Percentiles rank a stretch among this genome's conserved stretches.
These are phyloP conservation scores for Populus euphratica DNA, from an alignment of 345 rosid species.

Conservation along the genomic window DNA sequence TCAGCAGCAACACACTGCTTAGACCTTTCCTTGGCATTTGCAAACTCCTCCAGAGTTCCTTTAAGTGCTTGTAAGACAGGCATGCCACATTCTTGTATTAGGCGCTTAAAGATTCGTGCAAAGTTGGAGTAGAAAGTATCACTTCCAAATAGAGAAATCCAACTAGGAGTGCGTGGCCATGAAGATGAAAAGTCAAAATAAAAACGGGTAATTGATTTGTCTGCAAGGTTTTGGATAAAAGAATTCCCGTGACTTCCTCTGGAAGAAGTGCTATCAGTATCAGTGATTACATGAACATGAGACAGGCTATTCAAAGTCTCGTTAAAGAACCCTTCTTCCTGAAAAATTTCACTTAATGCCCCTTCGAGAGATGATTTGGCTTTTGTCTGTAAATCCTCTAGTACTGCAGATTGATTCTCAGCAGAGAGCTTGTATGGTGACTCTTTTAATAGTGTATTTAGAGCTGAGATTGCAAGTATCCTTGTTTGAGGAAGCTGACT, in stretches of 20 bases:
- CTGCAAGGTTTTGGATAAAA: constrained; percentile 82
- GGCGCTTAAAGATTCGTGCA: constrained; percentile 92
- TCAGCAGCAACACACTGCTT: constrained; percentile 99
- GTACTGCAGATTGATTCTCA: constrained; percentile 36
- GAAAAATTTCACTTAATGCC: constrained; percentile 72
- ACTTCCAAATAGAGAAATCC: constrained; percentile 89
- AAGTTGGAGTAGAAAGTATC: constrained; percentile 87
- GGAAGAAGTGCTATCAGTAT: constrained; percentile 66
- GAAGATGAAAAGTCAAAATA: constrained; percentile 94
- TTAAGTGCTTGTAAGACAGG: constrained; percentile 67
- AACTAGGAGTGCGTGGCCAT: constrained; percentile 99
- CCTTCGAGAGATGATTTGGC: constrained; percentile 69
- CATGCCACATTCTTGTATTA: constrained; percentile 91
- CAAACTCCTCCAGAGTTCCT: constrained; percentile 75
- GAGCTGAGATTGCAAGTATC: constrained; percentile 93
- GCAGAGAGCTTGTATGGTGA: constrained; percentile 75
- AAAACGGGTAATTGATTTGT: constrained; percentile 91
- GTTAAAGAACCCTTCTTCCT: constrained; percentile 81
- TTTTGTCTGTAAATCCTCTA: constrained; percentile 37
- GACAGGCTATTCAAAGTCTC: constrained; percentile 92
- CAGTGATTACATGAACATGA: constrained; percentile 84
- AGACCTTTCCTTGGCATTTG: constrained; percentile 83
- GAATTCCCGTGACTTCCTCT: constrained; percentile 78
- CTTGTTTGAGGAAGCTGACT: constrained; percentile 99
- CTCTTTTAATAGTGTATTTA: constrained; percentile 85